phyloP scores from a whole-genome alignment of 208 protist species.

The Acanthamoeba lenticulata region DNA sequence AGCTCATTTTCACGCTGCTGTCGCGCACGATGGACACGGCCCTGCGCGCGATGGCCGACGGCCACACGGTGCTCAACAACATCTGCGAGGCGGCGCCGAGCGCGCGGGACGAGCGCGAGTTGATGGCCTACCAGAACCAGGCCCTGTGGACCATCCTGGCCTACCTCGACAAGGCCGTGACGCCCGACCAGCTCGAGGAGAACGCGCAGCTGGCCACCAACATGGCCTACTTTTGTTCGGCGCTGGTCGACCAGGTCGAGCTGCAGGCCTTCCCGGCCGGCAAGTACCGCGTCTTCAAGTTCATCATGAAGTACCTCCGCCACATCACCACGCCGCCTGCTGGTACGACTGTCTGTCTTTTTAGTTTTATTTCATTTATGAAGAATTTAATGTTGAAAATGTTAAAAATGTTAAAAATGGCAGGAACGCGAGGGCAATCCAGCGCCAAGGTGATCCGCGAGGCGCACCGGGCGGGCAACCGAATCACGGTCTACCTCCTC shows the following conservation, averaged over 20 bases:
- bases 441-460: background rate
- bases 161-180: background rate
- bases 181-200: constrained; percentile 28
- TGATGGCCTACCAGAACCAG: constrained; percentile 53
- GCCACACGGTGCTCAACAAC: background rate
- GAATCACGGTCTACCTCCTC: constrained; percentile 59
- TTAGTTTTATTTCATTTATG: background rate
- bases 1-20: constrained; percentile 28
- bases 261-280: constrained; percentile 33
- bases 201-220: constrained; percentile 48
- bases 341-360: background rate
- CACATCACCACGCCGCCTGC: background rate
- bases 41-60: constrained; percentile 3
- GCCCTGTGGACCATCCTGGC: constrained; percentile 52
- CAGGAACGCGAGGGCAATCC: background rate
- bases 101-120: background rate
- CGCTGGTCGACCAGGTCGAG: constrained; percentile 46
- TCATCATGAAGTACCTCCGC: constrained; percentile 47
- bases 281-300: constrained; percentile 48
- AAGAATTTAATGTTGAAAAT: background rate
- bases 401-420: background rate
- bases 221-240: constrained; percentile 19
- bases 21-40: constrained; percentile 35
- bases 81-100: constrained; percentile 44
- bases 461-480: constrained; percentile 4